These are phyloP conservation scores for Stagonosporopsis tanaceti DNA, from an alignment of 2,329 filamentous ascomycete genomes.

Conservation along the genomic window DNA sequence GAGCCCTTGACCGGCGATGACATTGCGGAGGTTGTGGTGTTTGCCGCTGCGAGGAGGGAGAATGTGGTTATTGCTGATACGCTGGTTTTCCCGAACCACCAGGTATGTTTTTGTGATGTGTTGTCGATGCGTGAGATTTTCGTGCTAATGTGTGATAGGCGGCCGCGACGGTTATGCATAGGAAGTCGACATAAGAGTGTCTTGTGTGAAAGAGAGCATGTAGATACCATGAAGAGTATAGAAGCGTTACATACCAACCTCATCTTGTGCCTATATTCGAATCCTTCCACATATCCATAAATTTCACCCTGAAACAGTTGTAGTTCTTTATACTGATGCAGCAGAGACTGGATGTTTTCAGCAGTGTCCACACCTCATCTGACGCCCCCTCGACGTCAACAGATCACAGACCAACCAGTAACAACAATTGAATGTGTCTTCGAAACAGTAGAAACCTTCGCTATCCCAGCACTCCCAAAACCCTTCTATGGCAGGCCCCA, in stretches of 20 bases:
- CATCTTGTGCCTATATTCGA: not conserved
- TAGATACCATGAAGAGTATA: not conserved
- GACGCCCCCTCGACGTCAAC: no score
- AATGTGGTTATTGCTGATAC: conserved; percentile 92
- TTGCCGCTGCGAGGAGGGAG: conserved; percentile 81
- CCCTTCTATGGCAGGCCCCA: no score
- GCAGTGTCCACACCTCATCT: no score
- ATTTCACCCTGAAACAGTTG: no score
- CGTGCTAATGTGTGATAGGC: conserved; percentile 37
- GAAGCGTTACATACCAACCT: not conserved
- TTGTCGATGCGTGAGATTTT: not conserved
- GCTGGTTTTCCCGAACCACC: conserved; percentile 86
- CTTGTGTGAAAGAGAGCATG: fast-evolving
- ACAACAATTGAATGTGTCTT: no score
- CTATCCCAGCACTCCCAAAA: no score
- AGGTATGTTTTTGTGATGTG: conserved; percentile 64
- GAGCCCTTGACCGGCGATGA: conserved; percentile 87
- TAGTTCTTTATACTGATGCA: no score
- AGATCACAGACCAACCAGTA: no score
- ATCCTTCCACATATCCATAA: no score
- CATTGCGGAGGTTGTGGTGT: conserved; percentile 90
- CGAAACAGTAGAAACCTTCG: no score
- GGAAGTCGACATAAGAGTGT: conserved; percentile 29
- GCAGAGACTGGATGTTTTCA: no score
- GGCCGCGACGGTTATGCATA: conserved; percentile 49